phyloP scores from a whole-genome alignment of 2,329 filamentous ascomycete species.

The Neofusicoccum umdonicola region DNA sequence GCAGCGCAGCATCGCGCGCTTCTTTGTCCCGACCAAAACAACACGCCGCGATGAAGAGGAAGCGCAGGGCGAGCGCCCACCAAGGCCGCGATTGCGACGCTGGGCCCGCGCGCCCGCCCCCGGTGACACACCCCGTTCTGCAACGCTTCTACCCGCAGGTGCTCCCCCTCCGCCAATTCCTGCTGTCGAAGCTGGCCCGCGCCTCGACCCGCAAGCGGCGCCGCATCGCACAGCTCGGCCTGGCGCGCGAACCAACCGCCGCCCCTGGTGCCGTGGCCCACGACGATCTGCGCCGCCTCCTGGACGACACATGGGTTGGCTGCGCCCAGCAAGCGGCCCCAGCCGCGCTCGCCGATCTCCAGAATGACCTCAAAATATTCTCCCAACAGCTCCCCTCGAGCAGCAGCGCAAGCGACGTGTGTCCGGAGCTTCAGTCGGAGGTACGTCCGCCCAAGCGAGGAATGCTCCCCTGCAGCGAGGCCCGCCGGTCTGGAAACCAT shows the following conservation, averaged over 20 bases:
- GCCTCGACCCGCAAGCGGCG: conserved; percentile 58
- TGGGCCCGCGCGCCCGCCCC: background rate
- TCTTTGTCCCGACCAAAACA: background rate
- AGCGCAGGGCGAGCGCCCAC: background rate
- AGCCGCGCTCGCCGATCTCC: conserved; percentile 39
- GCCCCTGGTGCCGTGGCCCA: conserved; percentile 21
- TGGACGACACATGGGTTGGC: conserved; percentile 71
- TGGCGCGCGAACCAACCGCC: conserved; percentile 7
- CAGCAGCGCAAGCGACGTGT: conserved; percentile 29
- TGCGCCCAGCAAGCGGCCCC: conserved; percentile 16
- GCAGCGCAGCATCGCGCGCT: background rate
- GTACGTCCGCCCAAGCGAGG: conserved; percentile 32
- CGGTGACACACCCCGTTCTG: conserved; percentile 61
- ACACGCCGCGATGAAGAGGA: conserved; percentile 11
- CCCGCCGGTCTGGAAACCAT: conserved; percentile 3
- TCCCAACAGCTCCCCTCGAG: conserved; percentile 43
- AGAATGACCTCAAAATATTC: conserved; percentile 42
- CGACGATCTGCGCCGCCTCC: conserved; percentile 52
- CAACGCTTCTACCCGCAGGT: conserved; percentile 66
- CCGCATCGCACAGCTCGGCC: conserved; percentile 41
- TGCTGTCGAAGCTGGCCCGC: conserved; percentile 64
- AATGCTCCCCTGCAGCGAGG: conserved; percentile 34
- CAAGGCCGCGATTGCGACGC: background rate
- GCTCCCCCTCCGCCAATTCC: conserved; percentile 66
- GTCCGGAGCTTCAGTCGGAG: conserved; percentile 39